Percentiles rank a stretch among this genome's conserved stretches.
Conservation (phyloP, 495 filamentous ascomycete genomes). For the Filosporella fistucella region DNA sequence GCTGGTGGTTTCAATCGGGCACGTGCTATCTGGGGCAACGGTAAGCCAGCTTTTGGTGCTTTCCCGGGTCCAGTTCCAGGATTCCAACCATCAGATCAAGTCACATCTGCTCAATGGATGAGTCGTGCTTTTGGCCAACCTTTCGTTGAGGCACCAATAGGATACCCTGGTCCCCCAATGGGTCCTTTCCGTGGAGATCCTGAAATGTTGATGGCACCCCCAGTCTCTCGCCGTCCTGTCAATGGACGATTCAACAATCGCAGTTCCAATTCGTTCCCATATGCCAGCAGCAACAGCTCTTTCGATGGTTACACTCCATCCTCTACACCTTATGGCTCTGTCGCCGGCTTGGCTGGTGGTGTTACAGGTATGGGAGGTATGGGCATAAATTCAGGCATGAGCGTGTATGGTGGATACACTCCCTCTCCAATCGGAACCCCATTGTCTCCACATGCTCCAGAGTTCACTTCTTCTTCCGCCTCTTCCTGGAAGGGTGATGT, state of each 20-base stretch:
- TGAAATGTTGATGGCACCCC: conserved; percentile 31
- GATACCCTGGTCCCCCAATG: conserved; percentile 21
- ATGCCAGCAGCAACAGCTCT: conserved; percentile 23
- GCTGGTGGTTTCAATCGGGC: conserved; percentile 53
- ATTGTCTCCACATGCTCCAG: conserved; percentile 78
- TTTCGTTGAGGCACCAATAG: conserved; percentile 14
- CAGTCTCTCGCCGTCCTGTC: conserved; percentile 26
- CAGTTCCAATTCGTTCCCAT: conserved; percentile 19
- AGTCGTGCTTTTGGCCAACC: conserved; percentile 31
- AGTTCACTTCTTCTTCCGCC: conserved; percentile 57
- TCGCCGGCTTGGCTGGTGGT: conserved; percentile 26
- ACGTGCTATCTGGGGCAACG: conserved; percentile 59
- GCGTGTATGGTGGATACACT: conserved; percentile 48
- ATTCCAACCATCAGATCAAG: conserved; percentile 28
- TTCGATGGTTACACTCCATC: conserved; percentile 27
- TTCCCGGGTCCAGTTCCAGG: conserved; percentile 26
- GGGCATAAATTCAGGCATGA: conserved; percentile 27
- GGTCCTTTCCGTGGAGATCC: conserved; percentile 40
- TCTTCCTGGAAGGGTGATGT: conserved; percentile 50
- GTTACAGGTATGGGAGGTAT: conserved; percentile 29
- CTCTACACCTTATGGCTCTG: conserved; percentile 24
- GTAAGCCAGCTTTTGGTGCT: conserved; percentile 24
- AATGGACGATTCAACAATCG: conserved; percentile 39
- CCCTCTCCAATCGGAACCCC: conserved; percentile 72
- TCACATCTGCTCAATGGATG: conserved; percentile 25